Percentiles rank a stretch among this genome's conserved stretches.
Evolutionary conservation across 306 rosid species (phyloP).

Genomic region (Begonia loranthoides): DNA sequence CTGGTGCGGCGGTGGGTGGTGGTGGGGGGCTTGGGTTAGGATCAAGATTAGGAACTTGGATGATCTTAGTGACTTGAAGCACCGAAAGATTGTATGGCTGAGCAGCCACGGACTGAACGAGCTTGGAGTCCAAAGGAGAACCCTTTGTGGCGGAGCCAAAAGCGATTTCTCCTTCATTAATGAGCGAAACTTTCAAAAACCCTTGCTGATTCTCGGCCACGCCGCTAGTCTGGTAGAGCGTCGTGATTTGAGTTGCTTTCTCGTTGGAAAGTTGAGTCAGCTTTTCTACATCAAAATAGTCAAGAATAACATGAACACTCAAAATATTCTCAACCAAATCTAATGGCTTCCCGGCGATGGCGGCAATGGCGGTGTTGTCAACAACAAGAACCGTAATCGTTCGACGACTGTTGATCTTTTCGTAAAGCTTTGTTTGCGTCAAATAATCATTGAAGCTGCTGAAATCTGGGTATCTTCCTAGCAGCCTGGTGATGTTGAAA

Average conservation of each 20-base stretch:
- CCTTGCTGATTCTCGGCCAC: slow-evolving; percentile 24
- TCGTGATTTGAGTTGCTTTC: slow-evolving; percentile 13
- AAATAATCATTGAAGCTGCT: slow-evolving; percentile 23
- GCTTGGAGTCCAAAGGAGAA: not conserved
- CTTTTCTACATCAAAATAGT: slow-evolving; percentile 28
- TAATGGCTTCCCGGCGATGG: slow-evolving; percentile 18
- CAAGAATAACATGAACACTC: slow-evolving; percentile 24
- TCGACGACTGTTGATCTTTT: slow-evolving; percentile 22
- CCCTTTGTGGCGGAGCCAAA: slow-evolving; percentile 32
- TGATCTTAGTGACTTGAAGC: slow-evolving; percentile 26
- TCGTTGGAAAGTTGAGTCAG: slow-evolving; percentile 7
- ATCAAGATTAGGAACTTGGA: slow-evolving; percentile 26
- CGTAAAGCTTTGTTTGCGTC: slow-evolving; percentile 38
- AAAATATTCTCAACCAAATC: slow-evolving; percentile 20
- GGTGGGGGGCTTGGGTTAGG: slow-evolving; percentile 8
- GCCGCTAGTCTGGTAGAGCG: slow-evolving; percentile 31
- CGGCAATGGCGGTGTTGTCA: slow-evolving; percentile 8
- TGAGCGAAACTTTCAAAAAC: slow-evolving; percentile 11
- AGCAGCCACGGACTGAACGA: slow-evolving; percentile 23
- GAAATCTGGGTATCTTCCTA: slow-evolving; percentile 18
- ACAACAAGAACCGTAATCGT: slow-evolving; percentile 40
- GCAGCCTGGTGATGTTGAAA: slow-evolving; percentile 29
- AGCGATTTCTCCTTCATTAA: slow-evolving; percentile 31
- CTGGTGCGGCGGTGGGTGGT: slow-evolving; percentile 1
- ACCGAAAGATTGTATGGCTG: slow-evolving; percentile 40